Evolutionary conservation across 1,284 basidiomycete genomes (phyloP).

Genomic region (Fomitopsis betulina): DNA sequence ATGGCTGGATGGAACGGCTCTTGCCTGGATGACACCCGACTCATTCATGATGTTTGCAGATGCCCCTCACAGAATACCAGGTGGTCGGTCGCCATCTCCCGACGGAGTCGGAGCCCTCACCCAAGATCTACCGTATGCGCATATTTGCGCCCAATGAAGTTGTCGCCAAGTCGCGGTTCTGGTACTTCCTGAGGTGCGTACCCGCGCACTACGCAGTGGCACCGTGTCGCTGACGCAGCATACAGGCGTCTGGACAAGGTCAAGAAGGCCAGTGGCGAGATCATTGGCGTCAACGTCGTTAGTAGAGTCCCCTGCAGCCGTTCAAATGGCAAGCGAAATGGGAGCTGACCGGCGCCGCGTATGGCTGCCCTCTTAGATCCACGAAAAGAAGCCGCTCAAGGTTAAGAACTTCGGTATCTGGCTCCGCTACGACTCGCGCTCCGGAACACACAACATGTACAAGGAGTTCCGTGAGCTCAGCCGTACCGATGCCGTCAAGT

Average conservation of each 20-base stretch:
- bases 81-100: constrained; percentile 98
- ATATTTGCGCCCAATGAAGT: constrained; percentile 99
- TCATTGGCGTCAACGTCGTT: constrained; percentile 98
- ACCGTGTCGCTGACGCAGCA: not conserved
- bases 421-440: constrained; percentile 98
- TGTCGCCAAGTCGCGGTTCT: constrained; percentile 99
- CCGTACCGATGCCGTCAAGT: constrained; percentile 94
- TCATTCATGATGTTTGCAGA: constrained; percentile 24
- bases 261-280: constrained; percentile 99
- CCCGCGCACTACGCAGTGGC: not conserved
- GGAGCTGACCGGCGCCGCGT: constrained; percentile 48
- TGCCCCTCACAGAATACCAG: constrained; percentile 80
- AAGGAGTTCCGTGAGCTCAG: constrained; percentile 97
- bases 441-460: constrained; percentile 97
- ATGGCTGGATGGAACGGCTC: not conserved
- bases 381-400: constrained; percentile 95
- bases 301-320: constrained; percentile 71
- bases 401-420: constrained; percentile 99
- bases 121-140: constrained; percentile 99
- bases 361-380: constrained; percentile 59
- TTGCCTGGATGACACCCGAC: constrained; percentile 7
- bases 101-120: constrained; percentile 88
- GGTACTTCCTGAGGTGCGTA: constrained; percentile 92
- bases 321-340: constrained; percentile 81
- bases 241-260: constrained; percentile 94